Base-by-base conservation (phyloP, 1,284 basidiomycete genomes). In the Cutaneotrichosporon sp. region DNA sequence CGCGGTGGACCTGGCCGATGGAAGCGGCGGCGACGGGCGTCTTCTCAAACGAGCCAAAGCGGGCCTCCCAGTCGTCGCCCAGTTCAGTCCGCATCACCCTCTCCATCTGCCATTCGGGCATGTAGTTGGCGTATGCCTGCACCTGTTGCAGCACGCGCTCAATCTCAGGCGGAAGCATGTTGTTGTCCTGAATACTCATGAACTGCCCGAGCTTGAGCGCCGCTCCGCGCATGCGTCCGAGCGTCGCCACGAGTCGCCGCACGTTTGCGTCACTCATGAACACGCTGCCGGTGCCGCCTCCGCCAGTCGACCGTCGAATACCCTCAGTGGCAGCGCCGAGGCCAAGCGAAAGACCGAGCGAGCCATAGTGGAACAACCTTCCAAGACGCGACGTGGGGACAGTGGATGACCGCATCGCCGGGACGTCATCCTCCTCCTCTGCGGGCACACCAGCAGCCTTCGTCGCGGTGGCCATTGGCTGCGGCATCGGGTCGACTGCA, bases 81-180 rank as follows among this genome's bases (percentile, higher is more conserved):
- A 97, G 80, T 35, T 91, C 83, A 30, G 79, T 68, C 8, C 66
- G 71, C 77, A 98, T 81, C 20, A 93, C 91, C 82, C 83, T 73
- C 89, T 93, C 88, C 83, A 97, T 88, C 73, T 98, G 96, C 87
- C 87, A 93, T 60, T 92, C 86, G 0, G 94, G 96, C 93, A 97
- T 98, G 73, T 97, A 97, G 73, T 99, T 90, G 2, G 96, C 96
- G 63, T 86, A 85, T 64, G 94, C 89, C 72, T 98, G 94, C 0
- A 99, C 92, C 38, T 87, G 80, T 42, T 90, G 81, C 66, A 98
- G 84, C 33, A 98, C 87, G 53, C 84, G 81, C 68, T 97, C 92
- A 8, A 97, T 78, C 65, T 96, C 90, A 0, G 87, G 84, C 1
- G 94, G 90, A 0, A 98, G 79, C 55, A 88, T 79, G 66, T 92